These are phyloP conservation scores for Arthrobotrys sphaeroides DNA, from an alignment of 2,329 filamentous ascomycete species.

Conservation along the genomic window DNA sequence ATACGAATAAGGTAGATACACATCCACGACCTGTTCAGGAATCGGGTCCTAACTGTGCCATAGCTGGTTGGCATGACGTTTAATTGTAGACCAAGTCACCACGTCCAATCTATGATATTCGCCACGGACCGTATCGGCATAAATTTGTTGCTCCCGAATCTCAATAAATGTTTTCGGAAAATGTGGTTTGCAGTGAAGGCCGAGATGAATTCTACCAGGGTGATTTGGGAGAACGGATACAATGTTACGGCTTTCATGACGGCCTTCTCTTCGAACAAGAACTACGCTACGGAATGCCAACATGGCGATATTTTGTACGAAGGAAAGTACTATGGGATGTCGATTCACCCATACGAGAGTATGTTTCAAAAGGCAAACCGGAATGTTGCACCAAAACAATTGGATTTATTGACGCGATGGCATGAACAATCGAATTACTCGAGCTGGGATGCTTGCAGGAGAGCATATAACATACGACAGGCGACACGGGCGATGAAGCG, in stretches of 20 bases:
- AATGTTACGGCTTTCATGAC: conserved; percentile 5
- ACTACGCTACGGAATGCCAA: background rate
- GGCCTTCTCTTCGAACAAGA: background rate
- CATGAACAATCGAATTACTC: background rate
- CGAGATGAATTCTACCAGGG: background rate
- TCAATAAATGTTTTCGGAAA: background rate
- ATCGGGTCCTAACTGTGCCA: background rate
- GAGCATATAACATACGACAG: background rate
- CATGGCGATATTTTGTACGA: background rate
- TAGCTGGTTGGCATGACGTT: conserved; percentile 62
- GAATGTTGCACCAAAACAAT: background rate
- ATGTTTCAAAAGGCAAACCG: conserved; percentile 7
- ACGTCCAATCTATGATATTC: conserved; percentile 61
- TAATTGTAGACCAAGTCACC: conserved; percentile 60
- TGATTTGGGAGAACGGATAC: background rate
- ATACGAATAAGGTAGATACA: conserved; percentile 58
- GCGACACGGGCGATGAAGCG: background rate
- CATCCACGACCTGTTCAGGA: background rate
- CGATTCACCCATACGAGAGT: background rate
- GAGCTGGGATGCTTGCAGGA: background rate
- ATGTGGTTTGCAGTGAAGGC: background rate
- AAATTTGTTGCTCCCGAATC: conserved; percentile 59
- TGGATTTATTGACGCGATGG: background rate
- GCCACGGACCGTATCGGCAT: conserved; percentile 62
- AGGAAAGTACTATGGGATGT: background rate